Base-by-base conservation (phyloP, 78 protist genomes). In the Isochrysis galbana region DNA sequence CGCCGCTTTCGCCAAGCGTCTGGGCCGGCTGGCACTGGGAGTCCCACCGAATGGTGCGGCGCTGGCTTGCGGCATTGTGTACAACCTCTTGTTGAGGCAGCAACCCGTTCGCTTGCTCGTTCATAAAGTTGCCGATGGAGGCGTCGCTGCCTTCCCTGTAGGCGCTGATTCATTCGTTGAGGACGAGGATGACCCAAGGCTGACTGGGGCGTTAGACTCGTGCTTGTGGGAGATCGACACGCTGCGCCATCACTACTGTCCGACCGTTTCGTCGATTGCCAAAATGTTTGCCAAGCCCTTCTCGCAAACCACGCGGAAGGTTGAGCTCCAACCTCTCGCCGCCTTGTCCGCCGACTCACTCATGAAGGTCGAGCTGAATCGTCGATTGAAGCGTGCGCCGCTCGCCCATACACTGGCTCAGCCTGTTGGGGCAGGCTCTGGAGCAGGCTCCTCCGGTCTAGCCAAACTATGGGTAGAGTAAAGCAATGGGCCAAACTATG, bases 1-100 rank as follows among this genome's bases (percentile, higher is more conserved):
- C 5, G 86, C 86, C 0, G 86, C 86, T 25, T 78, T 78, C 48
- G 86, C 47, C 34, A 78, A 78, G 86, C 86, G 86, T 32, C 86
- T 41, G 39, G 11, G 11, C 19, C 80, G 80, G 23, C 34, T 70
- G 23, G 80, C 80, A 19, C 80, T 70, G 39, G 21, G 1, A 44
- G 45, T 46, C 29, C 29, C 86, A 34, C 86, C 86, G 34, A 0
- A 23, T 11, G 29, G 34, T 2, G 45, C 42, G 34, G 34, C 25
- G 32, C 47, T 78, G 38, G 22, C 48, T 19, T 21, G 2, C 86
- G 86, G 34, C 86, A 29, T 78, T 36, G 47, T 17, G 48, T 39
- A 21, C 86, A 78, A 78, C 86, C 21, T 78, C 22, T 29, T 78
- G 42, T 5, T 78, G 51, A 23, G n/a, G 26, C 86, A 78, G 39